A percentile compares a stretch with the other conserved stretches of the same genome.
Conservation (phyloP, 257 asterid genomes). For the Fraxinus excelsior region DNA sequence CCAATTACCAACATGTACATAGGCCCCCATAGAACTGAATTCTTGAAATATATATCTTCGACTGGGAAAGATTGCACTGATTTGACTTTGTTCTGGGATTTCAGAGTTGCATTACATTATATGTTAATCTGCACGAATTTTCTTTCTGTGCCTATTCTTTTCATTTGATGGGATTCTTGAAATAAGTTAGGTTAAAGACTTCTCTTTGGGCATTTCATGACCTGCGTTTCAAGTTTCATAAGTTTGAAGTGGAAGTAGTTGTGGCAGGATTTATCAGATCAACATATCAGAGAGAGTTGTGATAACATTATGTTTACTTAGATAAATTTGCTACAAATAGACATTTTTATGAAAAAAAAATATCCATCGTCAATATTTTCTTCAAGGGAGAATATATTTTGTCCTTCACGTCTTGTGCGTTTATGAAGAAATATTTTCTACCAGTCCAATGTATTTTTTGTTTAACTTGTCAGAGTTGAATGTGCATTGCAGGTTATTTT, state of each 20-base stretch:
- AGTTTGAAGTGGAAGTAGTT: neutral
- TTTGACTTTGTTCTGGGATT: neutral
- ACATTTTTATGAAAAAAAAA: neutral
- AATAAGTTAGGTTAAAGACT: no score
- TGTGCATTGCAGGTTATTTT: no score
- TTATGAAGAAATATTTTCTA: neutral
- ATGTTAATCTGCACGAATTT: neutral
- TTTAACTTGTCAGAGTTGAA: neutral
- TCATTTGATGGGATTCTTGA: neutral
- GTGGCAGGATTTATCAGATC: neutral
- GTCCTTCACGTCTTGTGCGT: neutral
- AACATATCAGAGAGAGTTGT: neutral
- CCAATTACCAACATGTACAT: neutral
- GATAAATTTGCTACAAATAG: neutral
- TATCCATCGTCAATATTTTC: neutral
- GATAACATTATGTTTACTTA: neutral
- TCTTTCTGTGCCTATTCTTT: neutral
- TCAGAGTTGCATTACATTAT: neutral
- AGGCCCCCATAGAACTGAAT: neutral
- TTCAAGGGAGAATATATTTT: neutral
- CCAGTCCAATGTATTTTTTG: neutral
- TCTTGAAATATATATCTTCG: neutral
- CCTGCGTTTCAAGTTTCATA: neutral
- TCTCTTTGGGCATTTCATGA: neutral
- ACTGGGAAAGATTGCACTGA: neutral